Evolutionary conservation across 208 protist genomes (phyloP), one percentile per base, ranked within the genome.

Genomic region (Trypanosoma melophagium): DNA sequence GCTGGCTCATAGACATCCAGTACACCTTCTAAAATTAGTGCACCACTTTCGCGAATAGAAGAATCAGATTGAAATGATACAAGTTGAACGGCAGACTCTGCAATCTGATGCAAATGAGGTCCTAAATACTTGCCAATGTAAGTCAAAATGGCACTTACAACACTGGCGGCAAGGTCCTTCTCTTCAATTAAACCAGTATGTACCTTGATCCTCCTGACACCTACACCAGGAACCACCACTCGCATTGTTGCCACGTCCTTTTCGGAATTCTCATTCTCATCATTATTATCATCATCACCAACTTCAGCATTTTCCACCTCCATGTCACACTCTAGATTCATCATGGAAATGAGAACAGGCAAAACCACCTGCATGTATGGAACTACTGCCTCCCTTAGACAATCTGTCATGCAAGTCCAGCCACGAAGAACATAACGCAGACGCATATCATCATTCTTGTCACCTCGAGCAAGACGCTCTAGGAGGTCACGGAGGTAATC

Each of bases 371-470:
- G 62, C 66, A 96, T 66, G 65, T 96, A 96, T 5, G 88, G 88
- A 54, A 83, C 62, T 2, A 87, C 79, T 50, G 88, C 81, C 28
- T 80, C 81, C 57, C 80, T 75, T 21, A 96, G 80, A 63, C 87
- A 94, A 66, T 96, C 87, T 54, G 89, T 82, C 91, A 96, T 96
- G 74, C 88, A 94, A 0, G 86, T 91, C 88, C 88, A 96, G 5
- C 88, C 91, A 44, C 91, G 91, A 66, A 94, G 77, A 50, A 94
- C 79, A 56, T 85, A 93, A 19, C 84, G 86, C 17, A 81, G 76
- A 35, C 86, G 79, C 47, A 75, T 81, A 60, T 94, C 91, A 56
- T 93, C 83, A 25, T 83, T 87, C 14, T 76, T 68, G 17, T 87
- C 61, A 12, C 78, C 81, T 25, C 56, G 55, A 24, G 74, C 58